Conservation (phyloP, 257 asterid genomes). For the Salvia miltiorrhiza region DNA sequence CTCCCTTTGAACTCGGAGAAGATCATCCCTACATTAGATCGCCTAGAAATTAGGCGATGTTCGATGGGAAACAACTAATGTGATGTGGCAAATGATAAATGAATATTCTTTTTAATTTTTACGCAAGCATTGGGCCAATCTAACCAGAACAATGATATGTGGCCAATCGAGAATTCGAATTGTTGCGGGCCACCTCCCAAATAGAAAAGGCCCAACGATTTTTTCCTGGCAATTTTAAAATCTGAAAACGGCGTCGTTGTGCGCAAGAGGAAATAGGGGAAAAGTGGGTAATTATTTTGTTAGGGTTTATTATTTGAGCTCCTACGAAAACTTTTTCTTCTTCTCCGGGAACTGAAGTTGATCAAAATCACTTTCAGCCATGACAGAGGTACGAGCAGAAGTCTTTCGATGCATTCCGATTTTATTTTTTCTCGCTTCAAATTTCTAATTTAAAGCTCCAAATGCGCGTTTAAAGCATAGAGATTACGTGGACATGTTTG, state of each 20-base stretch:
- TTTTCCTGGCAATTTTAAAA: background rate
- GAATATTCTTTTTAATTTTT: too few species aligned
- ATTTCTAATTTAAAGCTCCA: conserved; percentile 7
- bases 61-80: too few species aligned
- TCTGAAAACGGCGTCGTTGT: conserved; percentile 9
- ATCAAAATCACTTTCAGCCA: conserved; percentile 41
- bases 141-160: too few species aligned
- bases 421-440: background rate
- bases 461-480: background rate
- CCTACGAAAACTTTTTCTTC: conserved; percentile 10
- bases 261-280: background rate
- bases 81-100: too few species aligned
- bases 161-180: background rate
- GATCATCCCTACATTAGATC: too few species aligned
- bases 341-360: conserved; percentile 2
- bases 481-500: background rate
- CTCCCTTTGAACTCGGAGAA: too few species aligned
- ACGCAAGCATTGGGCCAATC: too few species aligned
- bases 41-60: too few species aligned
- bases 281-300: background rate
- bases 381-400: conserved; percentile 71
- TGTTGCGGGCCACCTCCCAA: background rate
- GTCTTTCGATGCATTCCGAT: background rate
- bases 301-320: conserved; percentile 23
- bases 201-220: background rate